Evolutionary conservation across 2,329 filamentous ascomycete genomes (phyloP), one percentile per base, ranked within the genome.

Genomic region (Lasiodiplodia hormozganensis): DNA sequence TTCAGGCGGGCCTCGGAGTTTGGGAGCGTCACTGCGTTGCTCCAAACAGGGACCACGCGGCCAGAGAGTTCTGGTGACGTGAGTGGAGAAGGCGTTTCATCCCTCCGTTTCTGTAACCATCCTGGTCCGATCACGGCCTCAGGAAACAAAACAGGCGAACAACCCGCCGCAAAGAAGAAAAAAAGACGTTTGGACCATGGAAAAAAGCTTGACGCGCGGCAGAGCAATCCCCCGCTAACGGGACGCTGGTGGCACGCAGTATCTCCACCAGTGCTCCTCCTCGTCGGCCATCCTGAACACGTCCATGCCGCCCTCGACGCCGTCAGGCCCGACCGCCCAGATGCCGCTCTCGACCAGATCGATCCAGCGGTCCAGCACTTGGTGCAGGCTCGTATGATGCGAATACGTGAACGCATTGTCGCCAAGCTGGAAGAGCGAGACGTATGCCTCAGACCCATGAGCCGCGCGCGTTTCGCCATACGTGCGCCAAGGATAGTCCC

Each of bases 211-310:
- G 58, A 62, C 58, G 58, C 58, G 58, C 58, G 58, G 40, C 58
- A 60, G 28, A 21, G 25, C 6, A 57, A 3, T 12, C 14, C 28
- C 34, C 21, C 12, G 36, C 36, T 38, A 60, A 14, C 23, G 34
- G 10, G 31, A 23, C 12, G 38, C 36, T 10, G 21, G 36, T 18
- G 6, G 58, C 40, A 62, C 12, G 31, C n/a, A 62, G 21, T 64
- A 69, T 38, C 53, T 69, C 68, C 68, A 67, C 68, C 62, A 67
- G 23, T 54, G 28, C 47, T 67, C 54, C 43, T 53, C 18, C n/a
- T 16, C 25, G 34, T 65, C 67, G 18, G 52, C 52, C 43, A 34
- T 51, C 28, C 43, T 34, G 11, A 49, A 65, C 16, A 49, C 49
- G 11, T 54, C 57, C 31, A 64, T 68, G n/a, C 67, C 56, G 18